Percentiles rank a stretch among this genome's conserved stretches.
These are phyloP conservation scores for Crassisporium funariophilum DNA, from an alignment of 768 basidiomycete genomes.

Conservation along the genomic window DNA sequence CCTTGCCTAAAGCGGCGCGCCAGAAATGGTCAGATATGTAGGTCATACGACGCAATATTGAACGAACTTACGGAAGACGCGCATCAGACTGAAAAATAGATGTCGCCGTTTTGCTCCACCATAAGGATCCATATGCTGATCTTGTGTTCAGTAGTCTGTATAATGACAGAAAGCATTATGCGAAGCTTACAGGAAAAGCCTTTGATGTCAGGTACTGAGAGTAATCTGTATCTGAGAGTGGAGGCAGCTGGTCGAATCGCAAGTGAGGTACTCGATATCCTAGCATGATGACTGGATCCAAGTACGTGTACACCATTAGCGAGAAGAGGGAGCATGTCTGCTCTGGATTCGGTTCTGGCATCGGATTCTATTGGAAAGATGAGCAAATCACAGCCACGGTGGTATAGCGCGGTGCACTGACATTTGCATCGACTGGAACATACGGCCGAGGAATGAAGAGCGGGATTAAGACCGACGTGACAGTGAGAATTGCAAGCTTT, in stretches of 20 bases:
- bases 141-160: constrained; percentile 43
- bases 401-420: constrained; percentile 2
- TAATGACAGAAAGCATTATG: too few species aligned
- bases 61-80: constrained; percentile 29
- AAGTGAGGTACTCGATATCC: constrained; percentile 35
- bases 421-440: constrained; percentile 51
- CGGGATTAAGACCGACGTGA: constrained; percentile 51
- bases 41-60: not conserved
- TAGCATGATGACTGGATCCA: constrained; percentile 44
- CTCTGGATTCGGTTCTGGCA: constrained; percentile 39
- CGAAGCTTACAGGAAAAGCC: constrained; percentile 33
- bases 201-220: constrained; percentile 21
- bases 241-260: not conserved
- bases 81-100: constrained; percentile 48
- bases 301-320: not conserved
- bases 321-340: constrained; percentile 47
- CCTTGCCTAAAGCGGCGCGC: constrained; percentile 10
- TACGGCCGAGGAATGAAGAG: constrained; percentile 54
- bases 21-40: not conserved
- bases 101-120: constrained; percentile 42
- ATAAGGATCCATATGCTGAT: constrained; percentile 53
- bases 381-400: not conserved
- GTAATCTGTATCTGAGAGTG: constrained; percentile 58
- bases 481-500: constrained; percentile 30
- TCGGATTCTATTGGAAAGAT: constrained; percentile 29